These are phyloP conservation scores for Helotiales sp. DNA, from an alignment of 2,329 filamentous ascomycete genomes.

Conservation along the genomic window DNA sequence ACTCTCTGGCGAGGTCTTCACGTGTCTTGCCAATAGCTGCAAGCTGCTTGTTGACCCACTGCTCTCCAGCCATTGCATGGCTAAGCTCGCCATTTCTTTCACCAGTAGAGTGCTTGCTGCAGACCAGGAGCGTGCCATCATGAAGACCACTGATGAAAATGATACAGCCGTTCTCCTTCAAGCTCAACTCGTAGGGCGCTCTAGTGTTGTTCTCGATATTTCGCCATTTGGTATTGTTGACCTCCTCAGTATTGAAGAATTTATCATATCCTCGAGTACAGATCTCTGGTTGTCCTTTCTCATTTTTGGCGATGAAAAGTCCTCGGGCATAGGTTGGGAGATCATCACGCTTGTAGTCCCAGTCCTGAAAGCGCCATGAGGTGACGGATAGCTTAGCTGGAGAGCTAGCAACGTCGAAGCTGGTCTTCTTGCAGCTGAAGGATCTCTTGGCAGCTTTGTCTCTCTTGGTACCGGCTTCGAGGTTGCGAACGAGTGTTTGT, in stretches of 20 bases:
- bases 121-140: constrained; percentile 88
- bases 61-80: constrained; percentile 82
- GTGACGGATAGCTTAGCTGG: constrained; percentile 68
- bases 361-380: constrained; percentile 93
- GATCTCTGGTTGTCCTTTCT: constrained; percentile 70
- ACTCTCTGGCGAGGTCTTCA: constrained; percentile 71
- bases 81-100: constrained; percentile 66
- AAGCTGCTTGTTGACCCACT: constrained; percentile 79
- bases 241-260: constrained; percentile 93
- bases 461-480: constrained; percentile 68
- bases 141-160: constrained; percentile 94
- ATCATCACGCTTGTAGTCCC: constrained; percentile 87
- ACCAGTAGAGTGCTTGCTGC: constrained; percentile 97
- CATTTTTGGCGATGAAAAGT: constrained; percentile 80
- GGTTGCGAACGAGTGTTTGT: constrained; percentile 42
- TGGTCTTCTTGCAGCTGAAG: constrained; percentile 79
- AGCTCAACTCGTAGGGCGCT: constrained; percentile 90
- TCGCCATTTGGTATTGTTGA: constrained; percentile 77
- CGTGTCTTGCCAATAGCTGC: constrained; percentile 74
- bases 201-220: constrained; percentile 74
- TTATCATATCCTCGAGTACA: constrained; percentile 93
- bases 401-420: constrained; percentile 66
- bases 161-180: constrained; percentile 99
- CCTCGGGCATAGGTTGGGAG: constrained; percentile 92
- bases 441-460: constrained; percentile 57